Conservation (phyloP, 176 grass and related monocot species). For the Ensete glaucum region DNA sequence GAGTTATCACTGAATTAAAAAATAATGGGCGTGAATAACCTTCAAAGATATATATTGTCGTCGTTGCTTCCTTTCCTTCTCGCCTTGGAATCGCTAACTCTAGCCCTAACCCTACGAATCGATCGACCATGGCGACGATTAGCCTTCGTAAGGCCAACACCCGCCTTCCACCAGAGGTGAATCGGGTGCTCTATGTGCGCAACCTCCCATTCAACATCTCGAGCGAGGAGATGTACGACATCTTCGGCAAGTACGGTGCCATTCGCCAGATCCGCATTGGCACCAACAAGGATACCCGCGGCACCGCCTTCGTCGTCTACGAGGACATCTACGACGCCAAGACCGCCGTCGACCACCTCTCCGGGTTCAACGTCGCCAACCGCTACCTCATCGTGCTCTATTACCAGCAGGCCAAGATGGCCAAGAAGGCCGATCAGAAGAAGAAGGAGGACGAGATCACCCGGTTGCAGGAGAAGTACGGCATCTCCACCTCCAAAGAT, state of each 20-base stretch:
- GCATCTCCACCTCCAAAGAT: conserved; percentile 40
- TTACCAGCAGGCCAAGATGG: conserved; percentile 94
- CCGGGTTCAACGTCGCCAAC: conserved; percentile 99
- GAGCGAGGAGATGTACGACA: conserved; percentile 99
- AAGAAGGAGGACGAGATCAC: conserved; percentile 96
- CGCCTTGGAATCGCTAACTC: too few relatives aligned
- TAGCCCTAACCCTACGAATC: background rate
- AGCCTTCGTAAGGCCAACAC: conserved; percentile 77
- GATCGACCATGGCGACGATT: conserved; percentile 48
- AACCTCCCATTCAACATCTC: conserved; percentile 99
- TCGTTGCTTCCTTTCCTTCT: too few relatives aligned
- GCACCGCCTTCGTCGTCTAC: conserved; percentile 96
- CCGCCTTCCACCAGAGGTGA: conserved; percentile 89
- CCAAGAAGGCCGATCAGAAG: conserved; percentile 79
- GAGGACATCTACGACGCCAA: conserved; percentile 99
- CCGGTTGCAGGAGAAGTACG: conserved; percentile 89
- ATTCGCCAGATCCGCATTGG: conserved; percentile 97
- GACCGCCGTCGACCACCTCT: conserved; percentile 98
- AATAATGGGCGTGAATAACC: too few relatives aligned
- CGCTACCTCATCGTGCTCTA: conserved; percentile 98
- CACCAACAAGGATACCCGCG: conserved; percentile 84
- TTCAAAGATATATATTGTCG: too few relatives aligned
- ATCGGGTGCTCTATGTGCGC: conserved; percentile 87
- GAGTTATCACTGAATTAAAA: too few relatives aligned
- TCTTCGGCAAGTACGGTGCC: conserved; percentile 98